A percentile compares a stretch with the other conserved stretches of the same genome.
Evolutionary conservation across 1,284 basidiomycete genomes (phyloP).

Genomic region (Wallemia ichthyophaga): DNA sequence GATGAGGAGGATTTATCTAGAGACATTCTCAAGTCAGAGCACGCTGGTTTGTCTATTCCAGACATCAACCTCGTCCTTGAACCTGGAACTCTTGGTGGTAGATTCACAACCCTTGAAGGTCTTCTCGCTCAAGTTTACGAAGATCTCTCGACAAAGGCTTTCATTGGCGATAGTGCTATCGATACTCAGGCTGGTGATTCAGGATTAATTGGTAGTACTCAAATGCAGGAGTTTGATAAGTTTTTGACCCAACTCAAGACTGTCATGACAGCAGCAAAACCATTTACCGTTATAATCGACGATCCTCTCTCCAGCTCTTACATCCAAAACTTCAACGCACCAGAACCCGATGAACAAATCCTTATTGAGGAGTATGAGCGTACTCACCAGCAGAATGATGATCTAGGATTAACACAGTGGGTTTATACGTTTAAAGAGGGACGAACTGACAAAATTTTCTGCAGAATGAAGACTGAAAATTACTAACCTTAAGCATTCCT

Average conservation of each 20-base stretch:
- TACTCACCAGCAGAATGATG: conserved; percentile 74
- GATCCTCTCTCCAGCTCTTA: conserved; percentile 90
- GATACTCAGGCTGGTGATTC: conserved; percentile 10
- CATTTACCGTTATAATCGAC: conserved; percentile 77
- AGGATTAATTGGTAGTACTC: conserved; percentile 14
- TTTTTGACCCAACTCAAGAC: conserved; percentile 57
- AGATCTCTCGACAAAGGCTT: conserved; percentile 72
- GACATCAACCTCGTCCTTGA: conserved; percentile 82
- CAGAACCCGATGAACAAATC: conserved; percentile 78
- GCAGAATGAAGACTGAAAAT: background rate
- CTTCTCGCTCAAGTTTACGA: conserved; percentile 83
- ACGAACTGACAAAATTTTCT: background rate
- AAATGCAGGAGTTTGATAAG: conserved; percentile 29
- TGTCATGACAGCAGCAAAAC: conserved; percentile 39
- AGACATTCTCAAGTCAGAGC: conserved; percentile 78
- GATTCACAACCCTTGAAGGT: conserved; percentile 92
- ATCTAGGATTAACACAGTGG: conserved; percentile 34
- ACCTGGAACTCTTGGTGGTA: conserved; percentile 83
- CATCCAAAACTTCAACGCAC: conserved; percentile 41
- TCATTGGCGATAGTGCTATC: conserved; percentile 20
- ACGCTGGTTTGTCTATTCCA: conserved; percentile 63
- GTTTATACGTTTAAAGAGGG: background rate
- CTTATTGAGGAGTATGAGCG: conserved; percentile 51
- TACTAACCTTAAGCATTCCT: background rate
- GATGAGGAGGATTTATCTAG: conserved; percentile 79